A percentile compares a stretch with the other conserved stretches of the same genome.
phyloP scores from a whole-genome alignment of 192 early-diverging fungal species.

The Rhizophagus clarus region DNA sequence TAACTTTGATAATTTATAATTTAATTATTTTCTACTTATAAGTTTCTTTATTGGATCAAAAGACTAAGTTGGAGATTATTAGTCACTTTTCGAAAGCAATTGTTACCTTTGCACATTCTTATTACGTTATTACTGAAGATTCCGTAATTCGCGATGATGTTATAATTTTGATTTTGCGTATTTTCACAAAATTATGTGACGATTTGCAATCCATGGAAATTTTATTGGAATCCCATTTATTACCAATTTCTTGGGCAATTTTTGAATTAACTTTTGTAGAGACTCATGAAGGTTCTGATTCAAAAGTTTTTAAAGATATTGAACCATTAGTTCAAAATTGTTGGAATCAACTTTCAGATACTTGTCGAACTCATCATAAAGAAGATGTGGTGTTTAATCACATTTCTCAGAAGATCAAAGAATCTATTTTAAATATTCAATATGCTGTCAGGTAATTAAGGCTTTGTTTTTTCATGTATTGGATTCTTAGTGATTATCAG shows the following conservation, averaged over 20 bases:
- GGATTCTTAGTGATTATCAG: background rate
- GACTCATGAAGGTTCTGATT: constrained; percentile 7
- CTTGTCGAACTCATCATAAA: background rate
- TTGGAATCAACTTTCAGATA: background rate
- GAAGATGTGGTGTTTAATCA: background rate
- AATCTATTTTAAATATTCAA: constrained; percentile 22
- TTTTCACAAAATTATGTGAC: constrained; percentile 1
- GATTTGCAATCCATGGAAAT: constrained; percentile 9
- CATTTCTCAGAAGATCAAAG: background rate
- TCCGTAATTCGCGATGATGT: background rate
- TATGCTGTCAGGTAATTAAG: constrained; percentile 24
- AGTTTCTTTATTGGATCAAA: background rate
- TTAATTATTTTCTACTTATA: background rate
- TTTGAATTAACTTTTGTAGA: constrained; percentile 25
- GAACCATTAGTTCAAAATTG: background rate
- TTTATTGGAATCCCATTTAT: constrained; percentile 14
- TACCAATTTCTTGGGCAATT: background rate
- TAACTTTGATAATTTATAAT: background rate
- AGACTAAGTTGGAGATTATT: background rate
- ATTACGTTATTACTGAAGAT: background rate
- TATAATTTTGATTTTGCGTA: constrained; percentile 9
- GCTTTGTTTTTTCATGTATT: background rate
- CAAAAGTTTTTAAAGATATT: constrained; percentile 11
- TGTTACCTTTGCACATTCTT: background rate
- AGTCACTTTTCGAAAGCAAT: background rate